These are phyloP conservation scores for Alternaria tenuissima DNA, from an alignment of 2,329 filamentous ascomycete genomes.

Conservation along the genomic window DNA sequence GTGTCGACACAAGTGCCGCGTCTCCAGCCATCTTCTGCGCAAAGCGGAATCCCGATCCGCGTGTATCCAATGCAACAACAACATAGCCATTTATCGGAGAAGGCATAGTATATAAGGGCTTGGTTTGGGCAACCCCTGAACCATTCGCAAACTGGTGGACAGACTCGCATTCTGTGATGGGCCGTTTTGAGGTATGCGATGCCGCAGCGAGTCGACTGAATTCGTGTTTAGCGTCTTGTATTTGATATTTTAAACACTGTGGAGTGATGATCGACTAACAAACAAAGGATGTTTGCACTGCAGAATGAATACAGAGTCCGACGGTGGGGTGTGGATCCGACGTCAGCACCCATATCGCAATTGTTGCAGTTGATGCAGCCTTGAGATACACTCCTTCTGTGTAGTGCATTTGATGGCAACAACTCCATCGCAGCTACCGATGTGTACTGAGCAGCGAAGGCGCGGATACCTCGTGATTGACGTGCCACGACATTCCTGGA, in stretches of 20 bases:
- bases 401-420: neutral
- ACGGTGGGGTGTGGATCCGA: neutral
- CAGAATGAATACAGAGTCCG: neutral
- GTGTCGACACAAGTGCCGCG: constrained; percentile 4
- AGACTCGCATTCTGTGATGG: neutral
- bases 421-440: neutral
- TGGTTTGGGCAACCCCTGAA: constrained; percentile 1
- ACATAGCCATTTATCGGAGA: constrained; percentile 10
- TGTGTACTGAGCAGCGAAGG: neutral
- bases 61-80: constrained; percentile 4
- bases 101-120: constrained; percentile 4
- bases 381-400: neutral
- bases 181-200: neutral
- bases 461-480: neutral
- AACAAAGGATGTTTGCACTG: neutral
- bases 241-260: neutral
- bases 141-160: constrained; percentile 3
- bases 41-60: neutral
- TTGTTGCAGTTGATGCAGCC: neutral
- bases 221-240: neutral
- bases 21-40: neutral
- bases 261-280: neutral
- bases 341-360: neutral
- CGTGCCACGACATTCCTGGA: neutral
- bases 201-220: neutral